Conservation (phyloP, 345 rosid species). For the Eucalyptus sideroxylon region DNA sequence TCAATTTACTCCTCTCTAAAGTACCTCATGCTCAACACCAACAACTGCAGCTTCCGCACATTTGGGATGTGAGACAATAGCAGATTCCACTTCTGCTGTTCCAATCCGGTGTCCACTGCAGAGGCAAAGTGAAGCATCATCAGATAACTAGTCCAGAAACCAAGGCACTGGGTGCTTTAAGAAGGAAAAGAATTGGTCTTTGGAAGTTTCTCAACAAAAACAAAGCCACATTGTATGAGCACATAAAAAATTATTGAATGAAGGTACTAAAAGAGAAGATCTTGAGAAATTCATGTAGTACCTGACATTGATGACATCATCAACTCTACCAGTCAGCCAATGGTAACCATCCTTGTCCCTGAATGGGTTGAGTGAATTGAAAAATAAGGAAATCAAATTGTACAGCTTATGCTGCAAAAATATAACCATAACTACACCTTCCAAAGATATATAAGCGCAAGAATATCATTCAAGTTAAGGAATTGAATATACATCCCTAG, state of each 20-base stretch:
- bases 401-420: background rate
- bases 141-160: background rate
- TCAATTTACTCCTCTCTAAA: background rate
- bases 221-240: background rate
- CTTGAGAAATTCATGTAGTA: slow-evolving; percentile 1
- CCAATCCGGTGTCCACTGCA: slow-evolving; percentile 98
- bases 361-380: background rate
- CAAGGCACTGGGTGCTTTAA: background rate
- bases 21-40: slow-evolving; percentile 92
- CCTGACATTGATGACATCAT: slow-evolving; percentile 99
- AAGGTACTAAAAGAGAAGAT: background rate
- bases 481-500: background rate
- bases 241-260: background rate
- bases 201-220: background rate
- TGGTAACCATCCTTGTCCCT: slow-evolving; percentile 97
- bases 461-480: background rate
- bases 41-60: slow-evolving; percentile 99
- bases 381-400: background rate
- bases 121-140: background rate
- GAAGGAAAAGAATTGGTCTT: background rate
- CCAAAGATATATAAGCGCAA: background rate
- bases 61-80: slow-evolving; percentile 88
- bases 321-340: slow-evolving; percentile 98
- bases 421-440: background rate
- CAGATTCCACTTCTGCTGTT: slow-evolving; percentile 99